These are phyloP conservation scores for Amorphotheca resinae DNA, from an alignment of 495 filamentous ascomycete species.

Conservation along the genomic window DNA sequence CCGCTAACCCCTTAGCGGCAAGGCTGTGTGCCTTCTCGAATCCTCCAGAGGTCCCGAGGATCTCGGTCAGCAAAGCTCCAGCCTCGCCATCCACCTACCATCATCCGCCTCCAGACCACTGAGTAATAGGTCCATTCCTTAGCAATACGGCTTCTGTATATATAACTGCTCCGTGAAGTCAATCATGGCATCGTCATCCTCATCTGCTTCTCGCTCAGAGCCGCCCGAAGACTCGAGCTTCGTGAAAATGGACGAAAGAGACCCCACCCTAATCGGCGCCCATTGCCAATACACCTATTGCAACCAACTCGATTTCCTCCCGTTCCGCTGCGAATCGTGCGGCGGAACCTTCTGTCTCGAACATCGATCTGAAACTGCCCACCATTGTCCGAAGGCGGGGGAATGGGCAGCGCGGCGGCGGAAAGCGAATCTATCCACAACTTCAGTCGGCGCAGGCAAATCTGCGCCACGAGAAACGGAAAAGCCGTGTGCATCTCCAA, in stretches of 20 bases:
- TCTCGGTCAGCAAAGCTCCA: not conserved
- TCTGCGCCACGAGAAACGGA: constrained; percentile 25
- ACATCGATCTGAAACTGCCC: constrained; percentile 77
- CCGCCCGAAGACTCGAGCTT: constrained; percentile 20
- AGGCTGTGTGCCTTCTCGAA: constrained; percentile 2
- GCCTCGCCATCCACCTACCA: not conserved
- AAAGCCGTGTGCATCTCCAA: constrained; percentile 57
- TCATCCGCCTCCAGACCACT: no score
- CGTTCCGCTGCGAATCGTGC: constrained; percentile 89
- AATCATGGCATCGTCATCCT: not conserved
- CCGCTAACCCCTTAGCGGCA: not conserved
- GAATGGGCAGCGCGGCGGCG: constrained; percentile 69
- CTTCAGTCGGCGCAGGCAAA: constrained; percentile 30
- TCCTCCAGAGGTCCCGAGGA: not conserved
- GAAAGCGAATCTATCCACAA: constrained; percentile 37
- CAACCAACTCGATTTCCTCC: constrained; percentile 90
- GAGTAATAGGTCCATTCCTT: no score
- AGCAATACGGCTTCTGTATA: no score
- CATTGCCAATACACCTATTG: constrained; percentile 90
- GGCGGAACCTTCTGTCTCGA: constrained; percentile 79
- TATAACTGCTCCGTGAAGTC: no score
- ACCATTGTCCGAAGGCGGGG: constrained; percentile 69
- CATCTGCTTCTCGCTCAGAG: constrained; percentile 22
- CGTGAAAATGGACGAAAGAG: constrained; percentile 40
- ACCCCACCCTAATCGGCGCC: constrained; percentile 72